Base-by-base conservation (phyloP, 495 filamentous ascomycete genomes). In the Thozetella sp. region DNA sequence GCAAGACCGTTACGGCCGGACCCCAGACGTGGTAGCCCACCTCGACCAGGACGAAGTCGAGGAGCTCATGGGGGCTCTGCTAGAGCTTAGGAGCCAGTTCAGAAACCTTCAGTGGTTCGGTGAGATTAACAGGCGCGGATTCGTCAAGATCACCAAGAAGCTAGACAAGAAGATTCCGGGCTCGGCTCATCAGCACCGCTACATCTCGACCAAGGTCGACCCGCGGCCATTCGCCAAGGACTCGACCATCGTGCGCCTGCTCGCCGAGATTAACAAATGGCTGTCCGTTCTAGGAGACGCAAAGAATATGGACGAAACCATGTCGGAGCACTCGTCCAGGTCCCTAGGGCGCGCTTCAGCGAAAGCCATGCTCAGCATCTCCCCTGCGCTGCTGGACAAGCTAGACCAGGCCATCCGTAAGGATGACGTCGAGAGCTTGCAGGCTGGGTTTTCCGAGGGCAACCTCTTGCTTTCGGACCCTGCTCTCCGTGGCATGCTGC, bases 101-200 rank as follows among this genome's bases (percentile, higher is more conserved):
- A 84, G 94, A 46, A 97, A 97, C 62, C 80, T 99, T 59, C 90
- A 96, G 74, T 97, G 93, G 93, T 98, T 97, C 62, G 96, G 93
- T 25, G 95, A 98, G 76, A 93, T 98, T 64, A 99, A 99, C 68
- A 84, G 93, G 34, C 84, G 91, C 58, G 95, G 95, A 0, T 99
- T 99, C 66, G 83, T 96, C 65, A 99, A 99, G 76, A 98, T 99
- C 73, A 94, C 93, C 22, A 99, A 97, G 80, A 99, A 99, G 73
- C 79, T 96, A 22, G 93, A 97, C 76, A 97, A 97, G 77, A 96
- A 93, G 74, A 80, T 96, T 2, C 83, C 85, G 2, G 82, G 85
- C 9, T 81, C 85, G 1, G 81, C 86, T 57, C 88, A 89, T 0
- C 93, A 97, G 74, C 84, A 90, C 62, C 83, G 85, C 37, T 98